Evolutionary conservation across 306 rosid species (phyloP), one percentile per base, ranked within the genome.

Genomic region (Sindora glabra): DNA sequence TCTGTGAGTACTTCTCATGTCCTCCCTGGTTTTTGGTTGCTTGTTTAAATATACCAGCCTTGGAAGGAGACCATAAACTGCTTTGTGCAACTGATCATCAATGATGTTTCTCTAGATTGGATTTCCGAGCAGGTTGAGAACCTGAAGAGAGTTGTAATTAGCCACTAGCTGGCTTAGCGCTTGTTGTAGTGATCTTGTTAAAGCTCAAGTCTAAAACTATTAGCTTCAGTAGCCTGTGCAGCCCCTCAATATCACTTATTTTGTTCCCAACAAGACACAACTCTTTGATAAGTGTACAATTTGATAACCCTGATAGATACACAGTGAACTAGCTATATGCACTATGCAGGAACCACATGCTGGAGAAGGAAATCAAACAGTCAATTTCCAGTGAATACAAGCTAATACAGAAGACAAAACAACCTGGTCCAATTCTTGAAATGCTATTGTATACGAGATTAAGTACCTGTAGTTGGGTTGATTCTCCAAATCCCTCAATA

Each of bases 211-310:
- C n/a, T n/a, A n/a, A n/a, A n/a, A n/a, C n/a, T n/a, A n/a, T n/a
- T n/a, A n/a, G n/a, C n/a, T n/a, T n/a, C n/a, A n/a, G 45, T 79
- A 75, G 84, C 75, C 88, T 77, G 44, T 82, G 85, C 21, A 82
- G 73, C 41, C 88, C 85, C 64, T 82, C 88, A 2, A 75, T 78
- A 16, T 79, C 84, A 23, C 85, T 79, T 15, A 78, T 72, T 69
- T 82, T 78, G 78, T 82, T 82, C 26, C 84, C 82, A 2, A 80
- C 70, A 3, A 82, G 76, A 66, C 79, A 76, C 8, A 82, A 80
- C 71, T 82, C 88, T 61, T 78, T 82, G 14, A 82, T 67, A 34
- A 72, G 58, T 17, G 64, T 64, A 68, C 88, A 78, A 59, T 42
- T 72, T 3, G 88, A 78, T 58, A 82, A 66, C 29, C n/a, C n/a